Base-by-base conservation (phyloP, 2,329 filamentous ascomycete genomes). In the Fonsecaea monophora region DNA sequence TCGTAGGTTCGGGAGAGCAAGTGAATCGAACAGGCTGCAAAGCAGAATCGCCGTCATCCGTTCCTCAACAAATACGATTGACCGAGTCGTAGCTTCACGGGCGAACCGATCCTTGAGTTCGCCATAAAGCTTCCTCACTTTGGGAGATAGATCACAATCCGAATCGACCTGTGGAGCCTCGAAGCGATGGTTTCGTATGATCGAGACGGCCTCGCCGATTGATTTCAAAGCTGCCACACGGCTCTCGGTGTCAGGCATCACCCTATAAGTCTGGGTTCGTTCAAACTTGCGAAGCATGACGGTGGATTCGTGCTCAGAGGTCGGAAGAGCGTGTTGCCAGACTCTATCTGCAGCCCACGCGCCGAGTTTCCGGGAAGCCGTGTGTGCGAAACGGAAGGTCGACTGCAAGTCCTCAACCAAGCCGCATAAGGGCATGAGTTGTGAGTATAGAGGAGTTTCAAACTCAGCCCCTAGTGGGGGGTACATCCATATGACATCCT, bases 11-110 rank as follows among this genome's bases (percentile, higher is more conserved):
- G 82, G 80, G 4, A 90, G 84, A 0, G 82, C 80, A 64, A 92
- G 82, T 0, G 78, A 76, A 0, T 81, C 77, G 68, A 96, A 90
- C 0, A 96, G 81, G 53, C 90, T 87, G 0, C 85, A 81, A 1
- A 99, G 81, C 15, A 96, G 78, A 18, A 87, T 85, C 0, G 94
- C 94, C 0, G 92, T 94, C 70, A 90, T 87, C 48, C 93, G 85
- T 75, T 90, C 85, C 68, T 92, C 84, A 0, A 96, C 92, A 77
- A 99, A 98, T 0, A 98, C 86, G 63, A 99, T 96, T 74, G 92
- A 96, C 67, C 89, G 88, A 34, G 84, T 82, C 6, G 87, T 82
- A 1, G 82, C 83, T 2, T 82, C 78, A 1, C 82, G 77, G 37
- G 84, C 79, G 73, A 93, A 97, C 58, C 89, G 84, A 7, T 86